Base-by-base conservation (phyloP, 1,284 basidiomycete genomes). In the Taiwanofungus camphoratus region DNA sequence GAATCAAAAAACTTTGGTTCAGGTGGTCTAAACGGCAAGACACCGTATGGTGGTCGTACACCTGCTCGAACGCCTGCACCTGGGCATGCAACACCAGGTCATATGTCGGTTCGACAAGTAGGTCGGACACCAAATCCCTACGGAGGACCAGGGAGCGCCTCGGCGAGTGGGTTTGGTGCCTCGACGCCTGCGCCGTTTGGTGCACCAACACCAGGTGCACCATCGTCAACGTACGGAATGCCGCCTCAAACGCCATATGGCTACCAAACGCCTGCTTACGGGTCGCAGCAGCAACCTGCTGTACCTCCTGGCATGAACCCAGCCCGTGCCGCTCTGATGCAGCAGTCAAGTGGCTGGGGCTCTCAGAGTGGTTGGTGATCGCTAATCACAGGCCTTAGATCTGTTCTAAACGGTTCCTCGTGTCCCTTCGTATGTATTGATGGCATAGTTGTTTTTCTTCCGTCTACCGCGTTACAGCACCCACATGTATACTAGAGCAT, bases 1-100 rank as follows among this genome's bases (percentile, higher is more conserved):
- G 85, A 89, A 57, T 86, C 86, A 16, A 84, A 88, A 62, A 87
- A 80, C 50, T 64, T 81, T 30, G 73, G 69, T 39, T 46, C 48
- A 31, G 67, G 67, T 8, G 72, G 68, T 5, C 66, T 74, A 34
- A 82, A 85, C 21, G 83, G 84, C 6, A 86, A 86, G 59, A 93
- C 90, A 0, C 89, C 91, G 0, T 91, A 81, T 47, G 82, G 74
- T 40, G 82, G 74, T n/a, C 76, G 86, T 37, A 91, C 88, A 7
- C 88, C 88, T 36, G 87, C 74, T 11, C 73, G 84, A 30, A 76
- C 74, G 20, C 78, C 79, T 12, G 68, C 64, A 2, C 53, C 65
- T 18, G 87, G 86, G 12, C 77, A 82, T 52, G 73, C 77, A 18
- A 89, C 86, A 3, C 85, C 87, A 13, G 85, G 87, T 2, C 82